Evolutionary conservation across 768 basidiomycete genomes (phyloP).

Genomic region (Mrakia blollopis): DNA sequence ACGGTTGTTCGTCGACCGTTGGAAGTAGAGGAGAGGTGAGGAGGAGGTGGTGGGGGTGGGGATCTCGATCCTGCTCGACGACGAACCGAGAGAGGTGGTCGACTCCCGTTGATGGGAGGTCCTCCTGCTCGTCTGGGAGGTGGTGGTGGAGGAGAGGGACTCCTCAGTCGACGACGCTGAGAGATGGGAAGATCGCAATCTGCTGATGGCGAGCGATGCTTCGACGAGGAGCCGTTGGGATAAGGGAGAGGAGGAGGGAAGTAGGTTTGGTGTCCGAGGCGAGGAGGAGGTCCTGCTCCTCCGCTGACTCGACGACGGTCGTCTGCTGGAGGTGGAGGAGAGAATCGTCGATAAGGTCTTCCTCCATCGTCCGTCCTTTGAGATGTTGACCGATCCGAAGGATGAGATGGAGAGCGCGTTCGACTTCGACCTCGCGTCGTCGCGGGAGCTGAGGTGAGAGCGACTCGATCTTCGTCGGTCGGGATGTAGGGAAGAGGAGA

Average conservation of each 20-base stretch:
- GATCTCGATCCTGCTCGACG: not conserved
- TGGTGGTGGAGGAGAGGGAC: not conserved
- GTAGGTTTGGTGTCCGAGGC: not conserved
- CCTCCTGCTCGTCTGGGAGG: not conserved
- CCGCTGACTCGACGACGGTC: too few species aligned
- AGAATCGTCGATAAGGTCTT: not conserved
- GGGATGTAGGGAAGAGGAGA: not conserved
- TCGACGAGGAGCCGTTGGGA: not conserved
- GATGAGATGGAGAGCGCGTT: not conserved
- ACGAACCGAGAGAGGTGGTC: not conserved
- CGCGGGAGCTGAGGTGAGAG: not conserved
- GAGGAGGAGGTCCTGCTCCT: not conserved
- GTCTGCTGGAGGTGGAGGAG: not conserved
- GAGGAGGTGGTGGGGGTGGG: not conserved
- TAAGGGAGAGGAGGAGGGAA: not conserved
- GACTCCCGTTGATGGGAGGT: not conserved
- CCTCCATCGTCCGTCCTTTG: not conserved
- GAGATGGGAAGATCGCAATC: not conserved
- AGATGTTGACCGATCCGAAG: not conserved
- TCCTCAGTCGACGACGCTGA: not conserved
- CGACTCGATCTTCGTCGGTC: not conserved
- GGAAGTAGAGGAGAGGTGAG: not conserved
- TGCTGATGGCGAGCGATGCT: not conserved
- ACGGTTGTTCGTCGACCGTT: not conserved
- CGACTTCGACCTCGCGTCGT: conserved; percentile 11